Percentiles rank a stretch among this genome's conserved stretches.
These are phyloP conservation scores for Paramecium caudatum DNA, from an alignment of 73 alveolate genomes.

Conservation along the genomic window DNA sequence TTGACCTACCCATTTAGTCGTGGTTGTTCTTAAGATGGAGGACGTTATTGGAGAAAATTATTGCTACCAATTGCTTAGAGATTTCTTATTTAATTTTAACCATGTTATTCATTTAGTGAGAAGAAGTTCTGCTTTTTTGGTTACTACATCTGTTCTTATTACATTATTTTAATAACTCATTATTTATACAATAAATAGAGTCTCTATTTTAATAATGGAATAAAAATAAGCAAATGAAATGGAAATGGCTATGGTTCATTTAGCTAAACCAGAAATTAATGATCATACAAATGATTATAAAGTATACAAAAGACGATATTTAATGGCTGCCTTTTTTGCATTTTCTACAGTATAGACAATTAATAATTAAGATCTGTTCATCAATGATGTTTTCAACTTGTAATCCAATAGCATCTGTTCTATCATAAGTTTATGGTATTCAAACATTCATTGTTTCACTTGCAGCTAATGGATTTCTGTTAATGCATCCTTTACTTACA, in stretches of 20 bases:
- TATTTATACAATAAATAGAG: too few relatives aligned
- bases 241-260: constrained; percentile 48
- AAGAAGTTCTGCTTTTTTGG: too few relatives aligned
- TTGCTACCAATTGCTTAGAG: too few relatives aligned
- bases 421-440: neutral
- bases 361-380: constrained; percentile 55
- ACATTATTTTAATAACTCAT: too few relatives aligned
- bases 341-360: constrained; percentile 11
- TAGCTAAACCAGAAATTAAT: constrained; percentile 55
- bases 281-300: neutral
- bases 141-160: too few relatives aligned
- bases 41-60: too few relatives aligned
- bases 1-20: neutral
- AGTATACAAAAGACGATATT: constrained; percentile 22
- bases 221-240: constrained; percentile 17
- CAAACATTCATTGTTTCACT: constrained; percentile 43
- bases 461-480: constrained; percentile 60
- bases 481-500: constrained; percentile 56
- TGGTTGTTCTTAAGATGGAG: neutral
- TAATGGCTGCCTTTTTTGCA: constrained; percentile 68
- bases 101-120: too few relatives aligned
- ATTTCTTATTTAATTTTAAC: too few relatives aligned
- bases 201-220: too few relatives aligned
- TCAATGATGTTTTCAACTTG: constrained; percentile 68
- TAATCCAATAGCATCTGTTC: constrained; percentile 48